A percentile compares a stretch with the other conserved stretches of the same genome.
phyloP scores from a whole-genome alignment of 495 filamentous ascomycete species.

The Hamigera avellanea region DNA sequence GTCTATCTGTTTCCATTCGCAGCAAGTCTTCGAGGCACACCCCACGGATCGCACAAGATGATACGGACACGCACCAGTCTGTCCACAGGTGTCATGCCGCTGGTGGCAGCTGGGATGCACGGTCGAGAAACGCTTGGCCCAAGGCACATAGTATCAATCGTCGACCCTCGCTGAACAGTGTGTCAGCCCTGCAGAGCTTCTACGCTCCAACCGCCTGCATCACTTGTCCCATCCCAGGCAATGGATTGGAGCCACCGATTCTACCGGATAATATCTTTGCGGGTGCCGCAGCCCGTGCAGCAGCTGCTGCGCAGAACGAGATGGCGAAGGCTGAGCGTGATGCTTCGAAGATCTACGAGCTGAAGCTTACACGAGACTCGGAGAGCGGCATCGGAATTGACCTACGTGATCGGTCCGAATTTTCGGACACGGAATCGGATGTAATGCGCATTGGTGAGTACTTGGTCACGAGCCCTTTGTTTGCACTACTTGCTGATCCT shows the following conservation, averaged over 20 bases:
- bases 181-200: constrained; percentile 27
- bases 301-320: constrained; percentile 58
- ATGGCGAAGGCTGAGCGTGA: constrained; percentile 31
- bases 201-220: constrained; percentile 22
- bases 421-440: constrained; percentile 30
- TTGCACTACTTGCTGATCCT: no score
- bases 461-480: no score
- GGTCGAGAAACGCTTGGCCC: constrained; percentile 13
- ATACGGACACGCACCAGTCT: constrained; percentile 8
- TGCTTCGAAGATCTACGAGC: constrained; percentile 19
- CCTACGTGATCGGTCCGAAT: constrained; percentile 38
- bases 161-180: constrained; percentile 27
- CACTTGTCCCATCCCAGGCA: constrained; percentile 25
- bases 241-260: constrained; percentile 28
- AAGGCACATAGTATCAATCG: constrained; percentile 24
- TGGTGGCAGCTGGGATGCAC: constrained; percentile 12
- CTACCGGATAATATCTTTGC: constrained; percentile 33
- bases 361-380: constrained; percentile 38
- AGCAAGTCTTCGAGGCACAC: constrained; percentile 30
- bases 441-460: constrained; percentile 28
- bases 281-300: constrained; percentile 61
- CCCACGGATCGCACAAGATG: constrained; percentile 5
- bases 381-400: constrained; percentile 77
- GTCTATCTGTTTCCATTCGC: constrained; percentile 32
- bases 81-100: constrained; percentile 10